Percentiles rank a stretch among this genome's conserved stretches.
These are phyloP conservation scores for Metschnikowia baotianmanensis DNA, from an alignment of 805 yeast genomes.

Conservation along the genomic window DNA sequence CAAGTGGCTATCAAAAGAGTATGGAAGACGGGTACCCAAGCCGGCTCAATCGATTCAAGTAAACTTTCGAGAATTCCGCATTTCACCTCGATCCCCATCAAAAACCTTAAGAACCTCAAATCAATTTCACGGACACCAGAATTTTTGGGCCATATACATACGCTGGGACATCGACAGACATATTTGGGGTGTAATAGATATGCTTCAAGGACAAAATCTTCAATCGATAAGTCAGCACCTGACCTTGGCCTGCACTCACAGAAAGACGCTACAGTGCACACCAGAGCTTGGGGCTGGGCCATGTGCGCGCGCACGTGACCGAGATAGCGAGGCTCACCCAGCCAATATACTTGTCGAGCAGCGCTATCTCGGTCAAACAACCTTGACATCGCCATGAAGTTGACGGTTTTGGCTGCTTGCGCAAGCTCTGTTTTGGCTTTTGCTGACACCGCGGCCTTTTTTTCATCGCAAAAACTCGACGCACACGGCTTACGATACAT, in stretches of 20 bases:
- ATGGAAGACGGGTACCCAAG: too few relatives aligned
- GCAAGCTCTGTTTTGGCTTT: slow-evolving; percentile 18
- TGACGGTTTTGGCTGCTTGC: slow-evolving; percentile 17
- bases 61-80: too few relatives aligned
- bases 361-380: not conserved
- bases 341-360: too few relatives aligned
- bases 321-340: too few relatives aligned
- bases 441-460: slow-evolving; percentile 20
- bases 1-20: too few relatives aligned
- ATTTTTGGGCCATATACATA: too few relatives aligned
- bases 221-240: not conserved
- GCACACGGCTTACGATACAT: slow-evolving; percentile 20
- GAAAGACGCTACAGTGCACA: slow-evolving; percentile 1
- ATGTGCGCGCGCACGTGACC: slow-evolving; percentile 14
- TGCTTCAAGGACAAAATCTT: not conserved
- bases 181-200: not conserved
- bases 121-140: not conserved
- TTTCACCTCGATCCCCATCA: too few relatives aligned
- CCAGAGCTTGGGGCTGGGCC: too few relatives aligned
- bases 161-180: slow-evolving; percentile 23
- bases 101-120: too few relatives aligned
- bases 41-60: too few relatives aligned
- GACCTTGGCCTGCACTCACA: slow-evolving; percentile 6
- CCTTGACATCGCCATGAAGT: slow-evolving; percentile 9
- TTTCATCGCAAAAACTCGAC: slow-evolving; percentile 10